Evolutionary conservation across 805 yeast species (phyloP).

Genomic region (Metschnikowia henanensis): DNA sequence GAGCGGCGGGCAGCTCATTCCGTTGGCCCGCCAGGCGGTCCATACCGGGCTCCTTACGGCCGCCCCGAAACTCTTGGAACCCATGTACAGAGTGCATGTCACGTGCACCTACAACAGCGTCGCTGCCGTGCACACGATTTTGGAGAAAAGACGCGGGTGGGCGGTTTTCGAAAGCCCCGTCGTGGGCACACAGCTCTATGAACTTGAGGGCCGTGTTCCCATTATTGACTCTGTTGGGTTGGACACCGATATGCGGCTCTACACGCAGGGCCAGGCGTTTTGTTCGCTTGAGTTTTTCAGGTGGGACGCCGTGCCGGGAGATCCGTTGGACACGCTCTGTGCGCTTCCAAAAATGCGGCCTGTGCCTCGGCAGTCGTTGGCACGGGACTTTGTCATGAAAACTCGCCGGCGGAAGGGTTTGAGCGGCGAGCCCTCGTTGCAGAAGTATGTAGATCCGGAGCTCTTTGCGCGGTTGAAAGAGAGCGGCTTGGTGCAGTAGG

Average conservation of each 20-base stretch:
- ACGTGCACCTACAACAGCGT: constrained; percentile 53
- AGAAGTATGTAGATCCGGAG: constrained; percentile 65
- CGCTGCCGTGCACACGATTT: constrained; percentile 45
- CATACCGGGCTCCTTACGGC: constrained; percentile 79
- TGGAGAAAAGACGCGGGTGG: constrained; percentile 70
- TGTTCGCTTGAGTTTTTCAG: constrained; percentile 62
- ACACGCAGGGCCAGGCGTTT: constrained; percentile 77
- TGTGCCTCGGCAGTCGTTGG: constrained; percentile 66
- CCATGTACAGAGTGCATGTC: constrained; percentile 62
- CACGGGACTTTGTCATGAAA: constrained; percentile 87
- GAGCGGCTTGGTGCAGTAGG: constrained; percentile 36
- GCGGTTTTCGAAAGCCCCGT: constrained; percentile 50
- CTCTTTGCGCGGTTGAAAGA: constrained; percentile 53
- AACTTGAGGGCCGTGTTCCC: constrained; percentile 67
- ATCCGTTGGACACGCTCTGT: constrained; percentile 74
- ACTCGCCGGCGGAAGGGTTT: constrained; percentile 89
- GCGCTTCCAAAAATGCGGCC: constrained; percentile 71
- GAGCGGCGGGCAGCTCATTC: constrained; percentile 71
- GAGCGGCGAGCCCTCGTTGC: constrained; percentile 58
- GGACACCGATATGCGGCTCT: constrained; percentile 79
- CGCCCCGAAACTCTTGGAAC: constrained; percentile 78
- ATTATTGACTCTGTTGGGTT: constrained; percentile 90
- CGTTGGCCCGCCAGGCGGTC: constrained; percentile 82
- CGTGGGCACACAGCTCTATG: constrained; percentile 70
- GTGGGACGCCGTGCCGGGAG: constrained; percentile 88